Base-by-base conservation (phyloP, 768 basidiomycete genomes). In the Pisolithus sp. region DNA sequence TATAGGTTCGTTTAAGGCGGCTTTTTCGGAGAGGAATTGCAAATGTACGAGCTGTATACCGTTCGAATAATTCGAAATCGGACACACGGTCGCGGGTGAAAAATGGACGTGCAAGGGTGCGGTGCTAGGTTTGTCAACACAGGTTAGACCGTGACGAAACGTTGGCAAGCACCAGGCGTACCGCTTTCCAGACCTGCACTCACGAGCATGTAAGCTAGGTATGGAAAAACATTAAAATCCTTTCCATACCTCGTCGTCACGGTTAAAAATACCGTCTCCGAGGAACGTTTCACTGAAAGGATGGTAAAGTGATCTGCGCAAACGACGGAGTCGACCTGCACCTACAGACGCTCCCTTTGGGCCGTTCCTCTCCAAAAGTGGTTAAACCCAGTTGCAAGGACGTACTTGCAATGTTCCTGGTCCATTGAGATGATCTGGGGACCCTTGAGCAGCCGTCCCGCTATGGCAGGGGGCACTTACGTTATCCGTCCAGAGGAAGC, bases 201-300 rank as follows among this genome's bases (percentile, higher is more conserved):
- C 5, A 48, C 53, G 4, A 44, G 7, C 26, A 26, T 23, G 23
- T 43, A 24, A 17, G 43, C 5, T 13, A 44, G 17, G 23, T 7
- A 4, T n/a, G 26, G 15, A 24, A 13, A 44, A 24, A 46, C 36
- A 24, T 18, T 7, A 18, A 30, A 39, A 45, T 1, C 7, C 31
- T 34, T 21, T 43, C 55, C 72, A 67, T 61, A 81, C 82, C 67
- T 82, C 79, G 58, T 84, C 86, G 63, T 87, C 86, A 15, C 85
- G 76, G 56, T 87, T 87, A 65, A 89, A 89, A 37, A 89, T 87
- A 2, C 86, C 85, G 55, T 78, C 72, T 4, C 87, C 87, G n/a
- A 89, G 71, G 62, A 86, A 83, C 43, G 36, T 62, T 53, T 75
- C 73, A 57, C 73, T 74, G 56, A 0, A 30, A 50, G 20, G 50